phyloP scores from a whole-genome alignment of 805 yeast genomes.

The Zygoascus biomembranicola region DNA sequence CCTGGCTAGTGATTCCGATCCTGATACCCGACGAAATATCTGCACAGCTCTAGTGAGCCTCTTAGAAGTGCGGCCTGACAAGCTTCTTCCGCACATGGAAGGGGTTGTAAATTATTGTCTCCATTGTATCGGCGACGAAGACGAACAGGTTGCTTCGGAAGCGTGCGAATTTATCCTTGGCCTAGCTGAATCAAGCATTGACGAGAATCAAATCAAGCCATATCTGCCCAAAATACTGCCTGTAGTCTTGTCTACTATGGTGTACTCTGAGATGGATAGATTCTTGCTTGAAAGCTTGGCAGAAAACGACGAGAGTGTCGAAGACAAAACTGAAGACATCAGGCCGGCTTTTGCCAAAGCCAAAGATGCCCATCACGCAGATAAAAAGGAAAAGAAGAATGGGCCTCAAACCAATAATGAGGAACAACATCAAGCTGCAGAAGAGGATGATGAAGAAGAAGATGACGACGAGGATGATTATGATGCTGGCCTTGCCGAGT shows the following conservation, averaged over 20 bases:
- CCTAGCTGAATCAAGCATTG: constrained; percentile 54
- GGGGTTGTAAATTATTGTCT: constrained; percentile 83
- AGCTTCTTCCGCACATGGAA: constrained; percentile 64
- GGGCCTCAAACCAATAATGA: constrained; percentile 11
- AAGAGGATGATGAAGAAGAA: constrained; percentile 43
- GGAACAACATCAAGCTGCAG: constrained; percentile 12
- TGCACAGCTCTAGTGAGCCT: constrained; percentile 68
- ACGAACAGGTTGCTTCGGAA: constrained; percentile 75
- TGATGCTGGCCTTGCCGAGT: constrained; percentile 58
- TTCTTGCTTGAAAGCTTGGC: constrained; percentile 56
- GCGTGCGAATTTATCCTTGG: constrained; percentile 88
- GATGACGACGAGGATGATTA: constrained; percentile 70
- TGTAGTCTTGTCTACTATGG: constrained; percentile 70
- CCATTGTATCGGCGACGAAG: constrained; percentile 60
- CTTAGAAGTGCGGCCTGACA: constrained; percentile 72
- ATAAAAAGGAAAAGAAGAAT: constrained; percentile 7
- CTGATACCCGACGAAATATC: constrained; percentile 60
- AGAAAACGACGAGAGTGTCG: constrained; percentile 66
- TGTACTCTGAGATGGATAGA: constrained; percentile 75
- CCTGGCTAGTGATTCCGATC: constrained; percentile 55
- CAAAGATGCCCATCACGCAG: constrained; percentile 34
- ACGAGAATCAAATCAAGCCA: constrained; percentile 46
- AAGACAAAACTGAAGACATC: constrained; percentile 82
- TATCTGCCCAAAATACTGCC: constrained; percentile 65
- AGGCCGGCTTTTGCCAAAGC: constrained; percentile 70